Conservation (phyloP, 176 grass and related monocot species). For the Carex cristatella region DNA sequence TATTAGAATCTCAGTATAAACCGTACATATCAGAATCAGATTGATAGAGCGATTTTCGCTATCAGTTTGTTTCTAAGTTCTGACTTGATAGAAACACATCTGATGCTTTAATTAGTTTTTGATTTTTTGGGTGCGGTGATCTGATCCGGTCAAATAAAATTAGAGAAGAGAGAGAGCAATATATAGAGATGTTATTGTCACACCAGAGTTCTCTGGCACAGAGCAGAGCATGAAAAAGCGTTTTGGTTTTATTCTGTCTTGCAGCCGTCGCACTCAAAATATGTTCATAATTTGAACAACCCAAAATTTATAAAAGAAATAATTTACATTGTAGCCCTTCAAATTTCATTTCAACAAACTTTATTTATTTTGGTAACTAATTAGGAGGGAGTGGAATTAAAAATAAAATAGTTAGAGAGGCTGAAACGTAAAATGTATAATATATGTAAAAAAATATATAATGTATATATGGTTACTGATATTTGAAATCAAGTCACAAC, state of each 20-base stretch:
- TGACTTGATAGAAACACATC: slow-evolving; percentile 1
- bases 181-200: slow-evolving; percentile 16
- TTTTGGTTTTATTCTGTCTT: slow-evolving; percentile 16
- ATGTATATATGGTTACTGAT: too few species aligned
- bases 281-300: not conserved
- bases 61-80: not conserved
- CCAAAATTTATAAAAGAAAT: not conserved
- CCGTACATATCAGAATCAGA: too few species aligned
- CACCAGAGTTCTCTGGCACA: not conserved
- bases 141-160: slow-evolving; percentile 1
- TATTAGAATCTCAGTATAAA: too few species aligned
- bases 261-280: not conserved
- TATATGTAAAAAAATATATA: too few species aligned
- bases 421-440: too few species aligned
- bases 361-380: not conserved
- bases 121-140: not conserved
- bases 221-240: slow-evolving; percentile 16
- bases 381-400: not conserved
- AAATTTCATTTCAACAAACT: not conserved
- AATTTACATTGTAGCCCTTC: not conserved
- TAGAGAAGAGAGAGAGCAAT: not conserved
- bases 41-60: too few species aligned
- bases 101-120: slow-evolving; percentile 5
- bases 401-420: too few species aligned
- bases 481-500: too few species aligned